Evolutionary conservation across 805 yeast species (phyloP).

Genomic region (Candida bentonensis): DNA sequence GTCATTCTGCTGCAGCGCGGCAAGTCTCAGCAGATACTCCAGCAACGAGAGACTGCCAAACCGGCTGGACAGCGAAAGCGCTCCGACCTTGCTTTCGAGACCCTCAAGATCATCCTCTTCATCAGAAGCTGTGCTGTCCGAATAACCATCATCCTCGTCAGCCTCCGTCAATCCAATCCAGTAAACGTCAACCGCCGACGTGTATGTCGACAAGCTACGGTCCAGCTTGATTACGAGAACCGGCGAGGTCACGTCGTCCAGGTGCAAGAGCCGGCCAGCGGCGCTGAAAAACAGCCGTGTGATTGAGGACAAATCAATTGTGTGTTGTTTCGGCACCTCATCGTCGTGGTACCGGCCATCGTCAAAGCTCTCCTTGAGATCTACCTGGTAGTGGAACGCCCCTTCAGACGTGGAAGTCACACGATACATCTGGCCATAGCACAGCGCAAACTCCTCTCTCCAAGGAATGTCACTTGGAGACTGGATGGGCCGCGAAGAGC

Average conservation of each 20-base stretch:
- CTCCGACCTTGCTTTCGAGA: conserved; percentile 4
- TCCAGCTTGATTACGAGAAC: conserved; percentile 48
- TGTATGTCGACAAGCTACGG: conserved; percentile 8
- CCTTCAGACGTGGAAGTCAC: conserved; percentile 6
- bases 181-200: conserved; percentile 17
- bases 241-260: conserved; percentile 50
- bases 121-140: conserved; percentile 9
- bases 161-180: conserved; percentile 42
- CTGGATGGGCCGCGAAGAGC: conserved; percentile 21
- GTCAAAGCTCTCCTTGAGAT: conserved; percentile 42
- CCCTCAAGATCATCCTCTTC: conserved; percentile 18
- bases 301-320: conserved; percentile 28
- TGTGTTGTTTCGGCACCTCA: conserved; percentile 26
- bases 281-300: conserved; percentile 51
- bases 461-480: conserved; percentile 47
- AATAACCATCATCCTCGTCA: conserved; percentile 15
- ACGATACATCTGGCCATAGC: conserved; percentile 30
- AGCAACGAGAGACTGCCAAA: conserved; percentile 37
- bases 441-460: conserved; percentile 59
- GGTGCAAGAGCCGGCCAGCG: conserved; percentile 47
- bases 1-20: conserved; percentile 48
- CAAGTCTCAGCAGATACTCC: conserved; percentile 48
- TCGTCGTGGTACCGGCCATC: conserved; percentile 64
- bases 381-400: conserved; percentile 27
- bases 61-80: conserved; percentile 2